Base-by-base conservation (phyloP, 257 asterid genomes). In the Voacanga thouarsii region DNA sequence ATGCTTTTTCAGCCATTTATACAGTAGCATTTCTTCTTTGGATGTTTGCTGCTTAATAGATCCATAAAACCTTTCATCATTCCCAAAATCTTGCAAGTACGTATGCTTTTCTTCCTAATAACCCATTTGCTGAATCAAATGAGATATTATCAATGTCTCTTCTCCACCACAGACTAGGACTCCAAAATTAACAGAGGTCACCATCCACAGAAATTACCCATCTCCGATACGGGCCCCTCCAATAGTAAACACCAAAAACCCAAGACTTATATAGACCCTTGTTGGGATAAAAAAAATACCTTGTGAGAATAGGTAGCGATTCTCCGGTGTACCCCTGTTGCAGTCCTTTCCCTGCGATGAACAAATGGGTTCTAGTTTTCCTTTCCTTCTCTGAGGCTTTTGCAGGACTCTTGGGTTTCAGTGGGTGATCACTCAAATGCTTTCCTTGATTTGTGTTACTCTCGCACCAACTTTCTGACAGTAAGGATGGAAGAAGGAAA, bases 181-280 rank as follows among this genome's bases (percentile, higher is more conserved):
- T 64, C 70, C 44, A 30, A 64, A 64, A 1, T 64, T 21, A 12
- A 61, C 15, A 61, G 1, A 61, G 12, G 7, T 41, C 68, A 61
- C 12, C 26, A 61, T 26, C 11, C 21, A 61, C 37, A 15, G 39
- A 26, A 30, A 61, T 26, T 11, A 61, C 18, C 23, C 70, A 30
- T 56, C 71, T 37, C 71, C 49, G 24, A 66, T 26, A 66, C 37
- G 12, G 71, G 49, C 47, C 37, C 49, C 71, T 66, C 71, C 71
- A 33, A 15, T 12, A 18, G 71, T 66, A 21, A n/a, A 15, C 49
- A 66, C 49, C 47, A 33, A 30, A 5, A 65, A 33, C 24, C 49
- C 71, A 33, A 65, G 21, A 37, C n/a, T 65, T 21, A 23, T n/a
- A 59, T 57, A 8, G 24, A 57, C 12, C 21, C 12, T 57, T n/a